Percentiles rank a stretch among this genome's conserved stretches.
Conservation (phyloP, 345 rosid species). For the Brassica napus region DNA sequence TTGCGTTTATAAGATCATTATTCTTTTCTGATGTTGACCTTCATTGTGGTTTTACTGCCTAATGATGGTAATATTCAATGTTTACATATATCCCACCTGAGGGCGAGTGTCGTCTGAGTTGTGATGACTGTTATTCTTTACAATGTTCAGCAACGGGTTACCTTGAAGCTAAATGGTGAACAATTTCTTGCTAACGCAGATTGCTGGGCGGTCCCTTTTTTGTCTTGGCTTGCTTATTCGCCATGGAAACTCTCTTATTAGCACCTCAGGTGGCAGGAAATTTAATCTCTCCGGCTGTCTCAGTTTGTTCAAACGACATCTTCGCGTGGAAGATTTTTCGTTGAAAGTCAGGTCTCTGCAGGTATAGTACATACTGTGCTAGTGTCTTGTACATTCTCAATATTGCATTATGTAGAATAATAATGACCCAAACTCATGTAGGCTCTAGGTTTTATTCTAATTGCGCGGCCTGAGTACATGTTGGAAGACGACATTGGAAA, state of each 20-base stretch:
- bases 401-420: conserved; percentile 23
- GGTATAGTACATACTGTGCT: conserved; percentile 47
- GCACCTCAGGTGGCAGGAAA: conserved; percentile 49
- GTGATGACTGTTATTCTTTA: conserved; percentile 1
- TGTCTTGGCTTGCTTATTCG: conserved; percentile 97
- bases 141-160: conserved; percentile 5
- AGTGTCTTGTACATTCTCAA: conserved; percentile 7
- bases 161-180: conserved; percentile 8
- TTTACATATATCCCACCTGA: conserved; percentile 4
- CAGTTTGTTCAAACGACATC: conserved; percentile 74
- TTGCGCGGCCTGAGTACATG: conserved; percentile 96
- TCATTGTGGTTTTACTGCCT: conserved; percentile 6
- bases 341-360: conserved; percentile 90
- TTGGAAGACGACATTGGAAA: conserved; percentile 89
- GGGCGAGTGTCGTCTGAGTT: conserved; percentile 20
- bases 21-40: background rate
- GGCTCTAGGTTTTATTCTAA: conserved; percentile 96
- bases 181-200: conserved; percentile 49
- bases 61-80: background rate
- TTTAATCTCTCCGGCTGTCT: conserved; percentile 63
- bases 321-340: conserved; percentile 70
- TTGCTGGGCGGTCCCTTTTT: conserved; percentile 85
- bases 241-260: conserved; percentile 77
- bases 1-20: conserved; percentile 20
- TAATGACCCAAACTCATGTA: conserved; percentile 42